Base-by-base conservation (phyloP, 257 asterid genomes). In the Paraleonurus japonicus region DNA sequence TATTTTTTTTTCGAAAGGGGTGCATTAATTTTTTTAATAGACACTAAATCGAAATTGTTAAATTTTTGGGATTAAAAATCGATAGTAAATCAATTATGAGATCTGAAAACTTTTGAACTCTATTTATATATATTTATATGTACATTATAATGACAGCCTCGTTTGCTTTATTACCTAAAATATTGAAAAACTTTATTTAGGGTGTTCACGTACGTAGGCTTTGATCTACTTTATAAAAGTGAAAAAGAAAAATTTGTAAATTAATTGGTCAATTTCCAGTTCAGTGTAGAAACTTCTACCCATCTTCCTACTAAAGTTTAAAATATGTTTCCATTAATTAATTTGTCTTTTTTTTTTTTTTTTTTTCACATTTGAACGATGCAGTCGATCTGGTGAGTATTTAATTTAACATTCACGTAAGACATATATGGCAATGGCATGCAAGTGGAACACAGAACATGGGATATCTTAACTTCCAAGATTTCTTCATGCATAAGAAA, bases 151-250 rank as follows among this genome's bases (percentile, higher is more conserved):
- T n/a, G n/a, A n/a, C n/a, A n/a, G n/a, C n/a, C n/a, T n/a, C n/a
- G n/a, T n/a, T n/a, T n/a, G n/a, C 35, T 47, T 20, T 61, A 19
- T 5, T 22, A 7, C 26, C 17, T 51, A 51, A 24, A 39, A 61
- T 3, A 12, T 28, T 37, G 62, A 24, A 35, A 30, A 15, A 37
- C n/a, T 55, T 30, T 19, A 30, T 5, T 58, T n/a, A 41, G 8
- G 67, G 66, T 23, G 73, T 51, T 48, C 30, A 47, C 24, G 20
- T 13, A 59, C 15, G 35, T 10, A 9, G 30, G 26, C 43, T 69
- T 75, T 33, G 80, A 64, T 76, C 48, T 64, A 22, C 76, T 76
- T 76, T 76, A n/a, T 12, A 23, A 76, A 76, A 76, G 73, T 70
- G 58, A 20, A 57, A 69, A 76, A 30, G 58, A 53, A 58, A 35